Percentiles rank a stretch among this genome's conserved stretches.
Evolutionary conservation across 805 yeast species (phyloP).

Genomic region (Pichia scutulata): DNA sequence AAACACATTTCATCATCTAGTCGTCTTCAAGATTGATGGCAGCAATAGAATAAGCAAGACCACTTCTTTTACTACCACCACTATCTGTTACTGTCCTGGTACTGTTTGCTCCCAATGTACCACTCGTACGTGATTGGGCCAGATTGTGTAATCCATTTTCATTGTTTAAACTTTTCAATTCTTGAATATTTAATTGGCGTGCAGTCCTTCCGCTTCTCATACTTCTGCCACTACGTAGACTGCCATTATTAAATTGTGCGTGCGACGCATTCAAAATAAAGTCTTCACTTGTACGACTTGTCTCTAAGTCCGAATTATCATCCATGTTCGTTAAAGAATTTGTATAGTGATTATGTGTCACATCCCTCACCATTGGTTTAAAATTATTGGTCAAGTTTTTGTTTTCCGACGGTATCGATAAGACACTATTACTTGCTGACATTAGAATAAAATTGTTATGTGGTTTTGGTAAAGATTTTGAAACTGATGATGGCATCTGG

Average conservation of each 20-base stretch:
- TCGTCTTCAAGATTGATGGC: constrained; percentile 9
- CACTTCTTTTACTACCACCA: not conserved
- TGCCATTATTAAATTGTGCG: not conserved
- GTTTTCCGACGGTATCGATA: constrained; percentile 1
- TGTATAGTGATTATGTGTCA: not conserved
- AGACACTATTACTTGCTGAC: constrained; percentile 8
- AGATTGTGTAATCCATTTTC: not conserved
- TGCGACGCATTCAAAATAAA: not conserved
- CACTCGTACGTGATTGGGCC: constrained; percentile 1
- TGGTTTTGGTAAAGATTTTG: constrained; percentile 1
- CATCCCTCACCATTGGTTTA: not conserved
- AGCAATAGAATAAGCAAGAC: constrained; percentile 14
- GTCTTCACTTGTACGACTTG: not conserved
- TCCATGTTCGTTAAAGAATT: not conserved
- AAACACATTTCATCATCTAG: not conserved
- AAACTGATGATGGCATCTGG: not conserved
- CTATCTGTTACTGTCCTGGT: not conserved
- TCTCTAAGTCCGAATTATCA: not conserved
- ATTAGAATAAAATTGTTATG: not conserved
- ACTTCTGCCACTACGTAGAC: constrained; percentile 3
- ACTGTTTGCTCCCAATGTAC: not conserved
- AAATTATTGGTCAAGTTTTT: not conserved
- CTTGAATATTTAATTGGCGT: constrained; percentile 2
- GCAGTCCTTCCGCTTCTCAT: constrained; percentile 1
- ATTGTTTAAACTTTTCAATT: not conserved